Conservation (phyloP, 257 asterid species). For the Solanum gracilifrons region DNA sequence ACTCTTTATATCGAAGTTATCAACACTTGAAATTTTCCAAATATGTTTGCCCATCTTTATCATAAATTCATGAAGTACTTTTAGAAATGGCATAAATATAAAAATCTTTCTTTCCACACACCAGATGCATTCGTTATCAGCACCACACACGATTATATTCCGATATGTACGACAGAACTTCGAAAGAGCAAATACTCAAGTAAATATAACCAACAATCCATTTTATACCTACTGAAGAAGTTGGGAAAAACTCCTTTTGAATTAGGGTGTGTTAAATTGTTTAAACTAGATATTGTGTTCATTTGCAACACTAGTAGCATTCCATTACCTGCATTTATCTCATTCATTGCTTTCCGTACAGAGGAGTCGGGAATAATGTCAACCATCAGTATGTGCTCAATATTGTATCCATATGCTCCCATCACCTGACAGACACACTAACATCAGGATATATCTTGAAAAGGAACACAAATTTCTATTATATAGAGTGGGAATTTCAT, state of each 20-base stretch:
- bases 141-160: neutral
- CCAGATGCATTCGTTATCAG: neutral
- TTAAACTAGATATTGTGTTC: neutral
- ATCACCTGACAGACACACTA: conserved; percentile 50
- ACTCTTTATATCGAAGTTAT: neutral
- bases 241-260: neutral
- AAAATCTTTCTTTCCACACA: neutral
- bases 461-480: neutral
- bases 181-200: neutral
- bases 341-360: conserved; percentile 92
- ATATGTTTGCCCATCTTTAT: neutral
- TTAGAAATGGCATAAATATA: neutral
- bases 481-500: neutral
- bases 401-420: conserved; percentile 92
- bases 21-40: neutral
- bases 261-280: neutral
- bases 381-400: conserved; percentile 92
- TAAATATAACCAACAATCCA: neutral
- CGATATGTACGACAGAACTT: neutral
- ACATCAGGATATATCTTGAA: neutral
- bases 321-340: conserved; percentile 82
- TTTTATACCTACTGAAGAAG: neutral
- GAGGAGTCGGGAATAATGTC: conserved; percentile 89
- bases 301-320: neutral
- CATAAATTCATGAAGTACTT: neutral